Evolutionary conservation across 176 grass and related monocot genomes (phyloP), one percentile per base, ranked within the genome.

Genomic region (Elaeis guineensis): DNA sequence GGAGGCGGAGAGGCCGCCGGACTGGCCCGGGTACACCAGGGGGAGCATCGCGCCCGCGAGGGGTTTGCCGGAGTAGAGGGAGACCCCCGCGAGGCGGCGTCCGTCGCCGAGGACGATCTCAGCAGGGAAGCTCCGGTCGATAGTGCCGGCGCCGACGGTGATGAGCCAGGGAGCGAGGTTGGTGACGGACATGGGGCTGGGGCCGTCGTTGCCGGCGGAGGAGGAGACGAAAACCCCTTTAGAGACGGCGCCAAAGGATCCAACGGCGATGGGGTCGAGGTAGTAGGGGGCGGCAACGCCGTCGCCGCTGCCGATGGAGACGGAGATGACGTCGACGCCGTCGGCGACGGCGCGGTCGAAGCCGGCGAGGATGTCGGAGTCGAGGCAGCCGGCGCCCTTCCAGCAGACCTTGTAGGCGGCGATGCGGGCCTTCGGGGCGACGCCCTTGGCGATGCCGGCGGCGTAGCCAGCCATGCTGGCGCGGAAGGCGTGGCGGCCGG

Each of bases 351-450:
- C 93, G 63, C 82, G 77, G 72, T 97, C 93, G 77, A 97, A 92
- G 1, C 87, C 93, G 0, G 93, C 93, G 5, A 97, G 87, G 69
- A 97, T 97, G 79, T 92, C 93, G 51, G 87, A 97, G 70, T 92
- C 93, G 17, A 97, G 81, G 74, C 93, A 97, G 6, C 93, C 93
- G 16, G 84, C 69, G 50, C 74, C 75, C 65, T 82, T 97, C 93
- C 93, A 97, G 70, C 93, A 97, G 30, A 97, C 93, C 71, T 97
- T 97, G 81, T 97, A 97, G 8, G 44, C 73, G 11, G 93, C 93
- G 3, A 97, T 73, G 63, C 93, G 77, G 32, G 93, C 84, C 70
- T 92, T 97, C 0, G 93, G 93, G 21, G 93, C 93, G 21, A 97
- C 87, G 35, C 93, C 93, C 81, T 97, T 97, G 55, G 93, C 93